Evolutionary conservation across 2,329 filamentous ascomycete species (phyloP), one percentile per base, ranked within the genome.

Genomic region (Cytospora piceicola): DNA sequence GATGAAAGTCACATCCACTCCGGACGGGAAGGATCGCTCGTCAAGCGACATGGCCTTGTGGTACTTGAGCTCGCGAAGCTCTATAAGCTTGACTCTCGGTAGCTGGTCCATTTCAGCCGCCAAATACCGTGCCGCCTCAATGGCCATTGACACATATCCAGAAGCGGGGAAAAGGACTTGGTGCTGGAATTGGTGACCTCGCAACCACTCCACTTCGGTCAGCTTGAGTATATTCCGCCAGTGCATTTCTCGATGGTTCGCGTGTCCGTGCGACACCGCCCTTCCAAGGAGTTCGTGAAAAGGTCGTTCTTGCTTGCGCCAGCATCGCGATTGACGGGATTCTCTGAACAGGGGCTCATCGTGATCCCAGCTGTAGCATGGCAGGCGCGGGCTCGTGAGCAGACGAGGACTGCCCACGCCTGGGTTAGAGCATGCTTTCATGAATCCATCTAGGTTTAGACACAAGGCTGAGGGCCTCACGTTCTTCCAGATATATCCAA

Each of bases 141-240:
- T 11, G 4, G 67, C 69, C 34, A 65, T 67, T 4, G 68, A 61
- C 32, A 70, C 62, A 51, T 72, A 73, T 0, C 68, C 71, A 0
- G 72, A 67, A 0, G 68, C 74, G 0, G 81, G 81, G 32, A 80
- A 81, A 0, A 82, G 68, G 15, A 75, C 69, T 15, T 78, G 70
- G 0, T 71, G 70, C 22, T 77, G 72, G 11, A 73, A 27, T 6
- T 68, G 62, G 46, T 83, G 80, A 9, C 79, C 75, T 0, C 65
- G 53, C 2, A 82, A 68, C 81, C 81, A 83, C 0, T 73, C 69
- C 0, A 76, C 58, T 29, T 77, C 73, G 0, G 61, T 57, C 0
- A 69, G 62, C 3, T 66, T 66, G 9, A 76, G 64, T 9, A 72
- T 57, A 51, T 74, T 72, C 5, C 66, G 52, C 73, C 73, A 75